Evolutionary conservation across 495 filamentous ascomycete genomes (phyloP), one percentile per base, ranked within the genome.

Genomic region (Trichoderma erinaceum): DNA sequence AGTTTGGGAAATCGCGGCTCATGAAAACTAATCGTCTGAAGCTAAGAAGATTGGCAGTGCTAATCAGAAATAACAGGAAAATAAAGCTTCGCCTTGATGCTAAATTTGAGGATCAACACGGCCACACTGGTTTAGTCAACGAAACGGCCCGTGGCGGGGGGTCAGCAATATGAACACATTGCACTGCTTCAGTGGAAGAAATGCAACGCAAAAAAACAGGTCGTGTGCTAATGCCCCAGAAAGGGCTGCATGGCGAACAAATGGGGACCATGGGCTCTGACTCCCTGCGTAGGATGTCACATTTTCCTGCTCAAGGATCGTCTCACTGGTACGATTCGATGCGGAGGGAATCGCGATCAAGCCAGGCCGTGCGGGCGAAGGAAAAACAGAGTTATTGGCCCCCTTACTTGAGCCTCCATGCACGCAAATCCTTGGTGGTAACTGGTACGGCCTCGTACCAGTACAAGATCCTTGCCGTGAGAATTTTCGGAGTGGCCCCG

Each of bases 331-430:
- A 32, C 56, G 56, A 61, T 61, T 61, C 56, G 56, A 61, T 61
- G 56, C 56, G 56, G 56, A 61, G 56, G 16, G 13, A 61, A 61
- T 61, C 56, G 56, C 56, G 56, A 61, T 61, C 27, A 27, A 29
- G 16, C 16, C 8, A 32, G 25, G 23, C 11, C 56, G 11, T 21
- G 56, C 16, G 25, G 25, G 4, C 4, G 4, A 18, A 23, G 52
- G 23, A 32, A 15, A 32, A 61, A 0, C 15, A 61, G 23, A 27
- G 11, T 61, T 16, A 18, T 18, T 61, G 25, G 56, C 56, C 56
- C 52, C 56, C 56, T 61, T 61, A 61, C 56, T 18, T 29, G 56
- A 27, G 16, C 56, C 23, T 25, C 56, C 56, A 61, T 61, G 56
- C 56, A 52, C 5, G 48, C 48, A 52, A 46, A 23, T 23, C 48